These are phyloP conservation scores for Ustulina deusta DNA, from an alignment of 2,329 filamentous ascomycete genomes.

Conservation along the genomic window DNA sequence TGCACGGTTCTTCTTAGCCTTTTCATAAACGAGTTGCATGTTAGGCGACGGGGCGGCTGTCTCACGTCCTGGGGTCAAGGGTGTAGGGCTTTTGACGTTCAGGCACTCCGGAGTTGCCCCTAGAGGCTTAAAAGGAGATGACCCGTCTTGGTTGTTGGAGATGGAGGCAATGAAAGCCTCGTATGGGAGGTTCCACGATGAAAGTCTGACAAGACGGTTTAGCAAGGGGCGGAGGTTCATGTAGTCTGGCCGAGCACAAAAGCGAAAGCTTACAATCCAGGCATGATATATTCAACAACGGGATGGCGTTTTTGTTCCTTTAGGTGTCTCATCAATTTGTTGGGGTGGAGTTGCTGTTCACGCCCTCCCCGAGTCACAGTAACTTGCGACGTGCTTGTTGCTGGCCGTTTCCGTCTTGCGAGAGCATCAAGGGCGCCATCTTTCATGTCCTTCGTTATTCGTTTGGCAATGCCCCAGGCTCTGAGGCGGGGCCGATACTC, in stretches of 20 bases:
- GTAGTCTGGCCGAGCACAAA: too few species aligned
- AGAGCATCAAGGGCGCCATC: constrained; percentile 1
- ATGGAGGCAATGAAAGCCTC: constrained; percentile 24
- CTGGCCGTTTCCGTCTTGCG: constrained; percentile 15
- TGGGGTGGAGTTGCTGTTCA: constrained; percentile 1
- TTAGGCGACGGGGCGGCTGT: constrained; percentile 12
- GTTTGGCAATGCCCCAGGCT: constrained; percentile 18
- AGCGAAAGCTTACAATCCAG: constrained; percentile 13
- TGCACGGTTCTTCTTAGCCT: constrained; percentile 13
- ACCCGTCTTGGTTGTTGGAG: background rate
- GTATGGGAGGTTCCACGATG: constrained; percentile 26
- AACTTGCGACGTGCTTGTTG: constrained; percentile 20
- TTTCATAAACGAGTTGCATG: constrained; percentile 30
- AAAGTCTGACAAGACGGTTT: constrained; percentile 3
- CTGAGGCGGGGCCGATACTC: constrained; percentile 12
- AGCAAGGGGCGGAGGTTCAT: background rate
- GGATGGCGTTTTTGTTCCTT: constrained; percentile 1
- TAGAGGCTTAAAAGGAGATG: constrained; percentile 3
- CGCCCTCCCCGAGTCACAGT: background rate
- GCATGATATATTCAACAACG: background rate
- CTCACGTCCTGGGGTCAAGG: constrained; percentile 11
- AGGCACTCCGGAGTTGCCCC: constrained; percentile 9
- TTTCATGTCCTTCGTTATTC: constrained; percentile 2
- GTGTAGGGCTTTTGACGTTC: constrained; percentile 9
- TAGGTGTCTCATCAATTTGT: constrained; percentile 13